Evolutionary conservation across 331 rosid genomes (phyloP).

Genomic region (Cydonia oblonga): DNA sequence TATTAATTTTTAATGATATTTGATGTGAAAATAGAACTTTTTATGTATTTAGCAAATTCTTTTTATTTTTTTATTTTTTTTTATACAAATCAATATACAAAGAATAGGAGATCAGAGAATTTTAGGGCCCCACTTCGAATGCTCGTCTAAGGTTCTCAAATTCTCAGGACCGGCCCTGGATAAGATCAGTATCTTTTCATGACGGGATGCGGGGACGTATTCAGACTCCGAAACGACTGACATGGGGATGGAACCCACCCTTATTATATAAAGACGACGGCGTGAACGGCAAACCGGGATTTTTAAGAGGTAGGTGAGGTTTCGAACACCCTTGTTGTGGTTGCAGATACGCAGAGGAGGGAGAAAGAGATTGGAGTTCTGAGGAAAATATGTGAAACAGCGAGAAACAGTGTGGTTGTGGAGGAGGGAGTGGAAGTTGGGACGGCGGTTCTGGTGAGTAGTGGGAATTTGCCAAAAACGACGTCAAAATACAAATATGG

Average conservation of each 20-base stretch:
- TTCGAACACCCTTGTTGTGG: slow-evolving; percentile 22
- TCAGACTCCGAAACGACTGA: slow-evolving; percentile 22
- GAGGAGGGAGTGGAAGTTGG: slow-evolving; percentile 47
- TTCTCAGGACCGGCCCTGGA: no score
- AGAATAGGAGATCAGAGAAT: no score
- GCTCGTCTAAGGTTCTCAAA: no score
- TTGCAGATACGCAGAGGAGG: slow-evolving; percentile 43
- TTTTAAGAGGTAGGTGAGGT: slow-evolving; percentile 60
- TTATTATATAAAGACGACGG: slow-evolving; percentile 49
- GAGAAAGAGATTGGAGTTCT: slow-evolving; percentile 12
- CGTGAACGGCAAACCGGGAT: slow-evolving; percentile 28
- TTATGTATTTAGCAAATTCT: no score
- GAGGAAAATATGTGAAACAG: slow-evolving; percentile 34
- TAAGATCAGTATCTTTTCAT: slow-evolving; percentile 45
- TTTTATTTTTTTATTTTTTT: no score
- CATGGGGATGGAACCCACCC: slow-evolving; percentile 28
- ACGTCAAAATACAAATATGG: slow-evolving; percentile 56
- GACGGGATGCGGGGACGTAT: slow-evolving; percentile 53
- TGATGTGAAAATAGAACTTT: no score
- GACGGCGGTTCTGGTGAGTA: slow-evolving; percentile 49
- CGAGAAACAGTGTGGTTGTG: slow-evolving; percentile 22
- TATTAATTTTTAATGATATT: no score
- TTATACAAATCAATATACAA: no score
- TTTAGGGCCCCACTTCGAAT: no score
- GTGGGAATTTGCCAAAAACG: slow-evolving; percentile 53